A percentile compares a stretch with the other conserved stretches of the same genome.
phyloP scores from a whole-genome alignment of 2,329 filamentous ascomycete species.

The Aspergillus quadrilineatus region DNA sequence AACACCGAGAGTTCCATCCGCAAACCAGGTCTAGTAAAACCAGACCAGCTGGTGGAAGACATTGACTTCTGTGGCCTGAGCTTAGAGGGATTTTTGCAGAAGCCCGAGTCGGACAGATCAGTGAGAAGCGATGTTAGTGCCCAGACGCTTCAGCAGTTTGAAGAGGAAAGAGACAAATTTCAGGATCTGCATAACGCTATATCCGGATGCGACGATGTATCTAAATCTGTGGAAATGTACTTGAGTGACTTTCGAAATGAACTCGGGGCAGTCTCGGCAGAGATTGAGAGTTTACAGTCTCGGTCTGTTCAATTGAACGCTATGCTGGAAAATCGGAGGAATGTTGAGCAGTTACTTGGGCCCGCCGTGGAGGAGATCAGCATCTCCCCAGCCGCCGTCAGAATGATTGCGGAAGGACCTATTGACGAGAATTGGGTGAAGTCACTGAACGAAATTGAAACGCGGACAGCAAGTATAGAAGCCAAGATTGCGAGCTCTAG shows the following conservation, averaged over 20 bases:
- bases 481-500: conserved; percentile 61
- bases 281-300: conserved; percentile 90
- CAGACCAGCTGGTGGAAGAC: conserved; percentile 56
- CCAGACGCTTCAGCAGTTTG: conserved; percentile 72
- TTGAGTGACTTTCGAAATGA: conserved; percentile 91
- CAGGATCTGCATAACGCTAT: conserved; percentile 91
- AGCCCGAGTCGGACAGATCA: conserved; percentile 29
- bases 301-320: conserved; percentile 80
- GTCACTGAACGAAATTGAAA: conserved; percentile 79
- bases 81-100: conserved; percentile 66
- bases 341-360: conserved; percentile 82
- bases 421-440: conserved; percentile 90
- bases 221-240: conserved; percentile 90
- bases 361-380: conserved; percentile 90
- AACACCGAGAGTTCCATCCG: conserved; percentile 4
- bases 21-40: conserved; percentile 25
- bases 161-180: conserved; percentile 78
- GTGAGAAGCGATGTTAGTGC: conserved; percentile 42
- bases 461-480: conserved; percentile 69
- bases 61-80: conserved; percentile 79
- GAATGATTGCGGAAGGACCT: conserved; percentile 80
- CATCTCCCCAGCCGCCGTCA: conserved; percentile 78
- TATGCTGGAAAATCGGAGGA: conserved; percentile 81
- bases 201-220: conserved; percentile 82
- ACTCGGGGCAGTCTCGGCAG: conserved; percentile 84